Percentiles rank a stretch among this genome's conserved stretches.
Conservation (phyloP, 148 eudicot species). For the Amaranthus hypochondriacus region DNA sequence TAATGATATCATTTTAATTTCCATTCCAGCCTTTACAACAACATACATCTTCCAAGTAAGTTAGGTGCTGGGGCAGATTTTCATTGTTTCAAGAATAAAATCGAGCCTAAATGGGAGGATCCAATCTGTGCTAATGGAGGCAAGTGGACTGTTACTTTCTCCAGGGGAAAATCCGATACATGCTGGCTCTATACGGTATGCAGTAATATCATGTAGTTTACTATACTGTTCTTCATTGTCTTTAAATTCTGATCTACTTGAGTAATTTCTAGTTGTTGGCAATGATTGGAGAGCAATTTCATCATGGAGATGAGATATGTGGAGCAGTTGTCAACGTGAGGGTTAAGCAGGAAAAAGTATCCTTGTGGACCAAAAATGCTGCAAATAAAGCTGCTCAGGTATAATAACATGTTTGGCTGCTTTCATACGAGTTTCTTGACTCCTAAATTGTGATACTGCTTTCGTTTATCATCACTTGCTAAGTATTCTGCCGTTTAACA, state of each 20-base stretch:
- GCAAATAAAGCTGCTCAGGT: constrained; percentile 94
- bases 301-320: constrained; percentile 93
- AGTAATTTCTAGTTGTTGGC: constrained; percentile 60
- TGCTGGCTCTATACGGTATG: constrained; percentile 82
- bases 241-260: constrained; percentile 11
- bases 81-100: constrained; percentile 74
- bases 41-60: constrained; percentile 77
- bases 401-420: constrained; percentile 3
- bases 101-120: constrained; percentile 99
- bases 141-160: constrained; percentile 61
- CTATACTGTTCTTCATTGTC: neutral
- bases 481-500: neutral
- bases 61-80: constrained; percentile 61
- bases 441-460: neutral
- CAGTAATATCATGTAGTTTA: constrained; percentile 1
- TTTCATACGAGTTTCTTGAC: neutral
- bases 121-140: constrained; percentile 97
- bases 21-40: constrained; percentile 70
- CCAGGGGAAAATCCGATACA: constrained; percentile 58
- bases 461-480: neutral
- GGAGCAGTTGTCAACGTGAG: constrained; percentile 91
- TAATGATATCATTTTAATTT: neutral
- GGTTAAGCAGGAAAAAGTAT: constrained; percentile 61
- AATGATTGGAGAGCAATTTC: constrained; percentile 96
- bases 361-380: constrained; percentile 94